phyloP scores from a whole-genome alignment of 345 rosid species.

The Turritis glabra region DNA sequence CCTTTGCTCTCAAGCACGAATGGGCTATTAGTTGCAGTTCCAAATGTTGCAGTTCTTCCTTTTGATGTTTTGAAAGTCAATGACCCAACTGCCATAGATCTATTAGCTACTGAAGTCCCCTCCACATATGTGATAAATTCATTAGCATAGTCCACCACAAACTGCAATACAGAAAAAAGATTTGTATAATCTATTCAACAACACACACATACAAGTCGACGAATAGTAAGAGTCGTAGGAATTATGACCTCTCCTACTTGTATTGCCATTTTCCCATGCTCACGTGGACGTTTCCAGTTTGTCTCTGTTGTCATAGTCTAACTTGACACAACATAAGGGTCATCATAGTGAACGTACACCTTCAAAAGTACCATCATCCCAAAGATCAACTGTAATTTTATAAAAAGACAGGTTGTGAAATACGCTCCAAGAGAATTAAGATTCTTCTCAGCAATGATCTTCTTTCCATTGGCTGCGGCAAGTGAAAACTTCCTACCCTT shows the following conservation, averaged over 20 bases:
- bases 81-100: no score
- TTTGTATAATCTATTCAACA: neutral
- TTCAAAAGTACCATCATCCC: neutral
- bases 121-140: constrained; percentile 23
- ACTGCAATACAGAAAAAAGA: neutral
- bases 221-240: neutral
- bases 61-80: constrained; percentile 30
- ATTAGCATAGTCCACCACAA: constrained; percentile 22
- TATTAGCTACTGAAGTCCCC: no score
- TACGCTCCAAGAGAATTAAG: constrained; percentile 16
- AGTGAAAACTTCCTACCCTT: neutral
- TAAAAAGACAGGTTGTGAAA: neutral
- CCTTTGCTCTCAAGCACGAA: constrained; percentile 18
- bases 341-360: neutral
- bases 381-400: no score
- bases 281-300: neutral
- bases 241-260: neutral
- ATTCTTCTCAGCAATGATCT: neutral
- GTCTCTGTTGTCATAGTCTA: neutral
- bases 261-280: neutral
- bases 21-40: neutral
- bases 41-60: constrained; percentile 20
- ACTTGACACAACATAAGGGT: no score
- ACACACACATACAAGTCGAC: neutral
- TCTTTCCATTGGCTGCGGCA: neutral